Evolutionary conservation across 176 grass and related monocot genomes (phyloP).

Genomic region (Oryza coarctata): DNA sequence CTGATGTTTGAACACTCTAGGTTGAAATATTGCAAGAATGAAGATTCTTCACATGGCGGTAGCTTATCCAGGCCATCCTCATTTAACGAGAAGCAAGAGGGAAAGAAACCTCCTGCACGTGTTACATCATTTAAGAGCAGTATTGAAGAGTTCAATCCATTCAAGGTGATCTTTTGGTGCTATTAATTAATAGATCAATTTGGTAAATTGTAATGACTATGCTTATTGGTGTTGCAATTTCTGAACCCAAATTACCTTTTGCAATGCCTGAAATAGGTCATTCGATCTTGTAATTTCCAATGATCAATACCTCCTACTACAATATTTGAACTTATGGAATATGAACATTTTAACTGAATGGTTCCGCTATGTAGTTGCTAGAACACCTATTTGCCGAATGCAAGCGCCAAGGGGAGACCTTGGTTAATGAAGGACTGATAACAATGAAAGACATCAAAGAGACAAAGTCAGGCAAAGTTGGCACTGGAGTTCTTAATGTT

Average conservation of each 20-base stretch:
- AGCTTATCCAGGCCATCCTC: conserved; percentile 57
- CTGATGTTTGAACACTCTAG: conserved; percentile 45
- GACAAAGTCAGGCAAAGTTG: conserved; percentile 72
- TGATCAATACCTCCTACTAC: background rate
- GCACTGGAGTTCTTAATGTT: conserved; percentile 66
- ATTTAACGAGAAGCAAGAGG: conserved; percentile 65
- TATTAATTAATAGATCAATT: conserved; percentile 1
- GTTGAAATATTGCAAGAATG: conserved; percentile 63
- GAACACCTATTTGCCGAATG: conserved; percentile 82
- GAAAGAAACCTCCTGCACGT: conserved; percentile 58
- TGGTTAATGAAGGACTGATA: conserved; percentile 72
- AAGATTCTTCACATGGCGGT: conserved; percentile 21
- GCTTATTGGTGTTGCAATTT: background rate
- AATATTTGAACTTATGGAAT: conserved; percentile 5
- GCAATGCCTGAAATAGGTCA: conserved; percentile 10
- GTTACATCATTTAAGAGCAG: conserved; percentile 82
- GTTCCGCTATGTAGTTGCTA: conserved; percentile 60
- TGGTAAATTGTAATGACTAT: background rate
- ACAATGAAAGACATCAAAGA: conserved; percentile 76
- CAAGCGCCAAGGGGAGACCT: conserved; percentile 55
- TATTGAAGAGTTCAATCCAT: conserved; percentile 77
- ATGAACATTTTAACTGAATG: conserved; percentile 13
- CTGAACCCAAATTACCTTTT: background rate
- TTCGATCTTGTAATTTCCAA: background rate
- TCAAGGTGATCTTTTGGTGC: conserved; percentile 65